Base-by-base conservation (phyloP, 129 eudicot species). In the Dittrichia graveolens region DNA sequence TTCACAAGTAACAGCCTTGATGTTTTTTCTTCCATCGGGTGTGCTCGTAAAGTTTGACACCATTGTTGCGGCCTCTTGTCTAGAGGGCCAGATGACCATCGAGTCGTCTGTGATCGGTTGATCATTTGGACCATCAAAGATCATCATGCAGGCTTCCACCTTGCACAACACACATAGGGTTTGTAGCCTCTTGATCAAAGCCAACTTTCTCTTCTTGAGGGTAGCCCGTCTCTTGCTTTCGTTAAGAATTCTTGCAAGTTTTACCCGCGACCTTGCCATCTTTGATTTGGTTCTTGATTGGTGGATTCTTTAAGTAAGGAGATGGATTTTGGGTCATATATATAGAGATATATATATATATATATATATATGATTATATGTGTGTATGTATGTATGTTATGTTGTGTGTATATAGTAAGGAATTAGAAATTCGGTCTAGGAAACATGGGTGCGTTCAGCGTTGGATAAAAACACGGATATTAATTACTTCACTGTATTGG, bases 251-350 rank as follows among this genome's bases (percentile, higher is more conserved):
- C 61, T 37, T 50, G 60, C 62, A 52, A 52, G 74, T 69, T 50
- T 50, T 37, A 69, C 61, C 73, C 34, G 47, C 6, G 44, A 58
- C 45, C 59, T 47, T 48, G 72, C 59, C 72, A 67, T 67, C 59
- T 67, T 14, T 24, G 31, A 24, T 24, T 67, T 10, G 15, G 38
- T 18, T 65, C 9, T 44, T 24, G 31, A 24, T 24, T 62, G 31
- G 38, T 63, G 14, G 69, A 63, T 8, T 15, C n/a, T 16, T 2
- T 18, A 41, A 18, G 9, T 13, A 31, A 24, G 31, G 31, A 24
- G 2, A 24, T 24, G 31, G 40, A 57, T 31, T 31, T 57, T 57
- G n/a, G 61, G 61, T n/a, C n/a, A n/a, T n/a, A n/a, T n/a, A n/a
- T n/a, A n/a, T n/a, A n/a, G n/a, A n/a, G n/a, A n/a, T n/a, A n/a